Evolutionary conservation across 164 flowering plant genomes (phyloP).

Genomic region (Buxus sempervirens): DNA sequence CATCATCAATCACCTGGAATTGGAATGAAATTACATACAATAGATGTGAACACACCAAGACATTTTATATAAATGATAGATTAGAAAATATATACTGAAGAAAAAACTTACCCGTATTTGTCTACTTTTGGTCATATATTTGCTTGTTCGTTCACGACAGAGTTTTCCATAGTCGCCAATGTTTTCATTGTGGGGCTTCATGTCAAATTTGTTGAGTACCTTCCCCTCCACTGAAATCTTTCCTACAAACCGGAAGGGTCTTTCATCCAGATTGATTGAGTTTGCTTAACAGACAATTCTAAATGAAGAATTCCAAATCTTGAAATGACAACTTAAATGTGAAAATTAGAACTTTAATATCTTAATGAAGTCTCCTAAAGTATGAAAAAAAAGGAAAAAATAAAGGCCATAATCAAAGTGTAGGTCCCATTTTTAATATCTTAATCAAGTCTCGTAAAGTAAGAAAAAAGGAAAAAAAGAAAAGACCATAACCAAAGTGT

Average conservation of each 20-base stretch:
- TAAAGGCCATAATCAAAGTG: no score
- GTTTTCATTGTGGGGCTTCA: constrained; percentile 64
- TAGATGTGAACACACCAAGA: background rate
- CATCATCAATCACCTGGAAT: constrained; percentile 56
- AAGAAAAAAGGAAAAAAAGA: no score
- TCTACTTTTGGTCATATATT: constrained; percentile 59
- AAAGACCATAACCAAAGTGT: no score
- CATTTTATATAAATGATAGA: background rate
- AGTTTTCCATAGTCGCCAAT: constrained; percentile 63
- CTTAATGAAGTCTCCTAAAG: background rate
- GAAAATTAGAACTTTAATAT: background rate
- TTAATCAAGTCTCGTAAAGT: no score
- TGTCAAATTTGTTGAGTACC: constrained; percentile 72
- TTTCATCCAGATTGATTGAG: constrained; percentile 7
- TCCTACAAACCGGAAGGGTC: constrained; percentile 36
- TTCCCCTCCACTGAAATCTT: constrained; percentile 75
- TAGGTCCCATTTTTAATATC: no score
- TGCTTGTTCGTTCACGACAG: constrained; percentile 77
- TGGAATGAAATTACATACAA: background rate
- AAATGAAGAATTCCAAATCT: background rate
- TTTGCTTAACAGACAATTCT: constrained; percentile 11
- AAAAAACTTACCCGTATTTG: constrained; percentile 55
- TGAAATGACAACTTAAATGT: background rate
- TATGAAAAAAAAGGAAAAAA: no score
- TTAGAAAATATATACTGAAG: background rate